These are phyloP conservation scores for Pilatotrama ljubarskyi DNA, from an alignment of 768 basidiomycete species.

Conservation along the genomic window DNA sequence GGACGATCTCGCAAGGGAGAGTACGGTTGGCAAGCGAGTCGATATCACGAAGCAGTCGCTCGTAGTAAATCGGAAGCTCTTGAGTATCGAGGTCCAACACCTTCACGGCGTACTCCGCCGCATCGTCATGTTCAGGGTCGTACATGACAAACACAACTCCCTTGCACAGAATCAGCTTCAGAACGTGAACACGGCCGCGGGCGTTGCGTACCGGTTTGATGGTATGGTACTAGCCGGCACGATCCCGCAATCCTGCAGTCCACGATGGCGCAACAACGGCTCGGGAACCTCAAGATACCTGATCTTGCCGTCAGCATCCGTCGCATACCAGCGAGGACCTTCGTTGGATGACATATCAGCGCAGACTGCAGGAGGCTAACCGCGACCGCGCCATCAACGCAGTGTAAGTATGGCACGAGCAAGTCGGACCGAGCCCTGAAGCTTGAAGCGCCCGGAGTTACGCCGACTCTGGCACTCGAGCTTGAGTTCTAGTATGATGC, in stretches of 20 bases:
- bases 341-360: neutral
- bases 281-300: neutral
- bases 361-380: neutral
- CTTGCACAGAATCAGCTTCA: neutral
- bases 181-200: neutral
- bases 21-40: neutral
- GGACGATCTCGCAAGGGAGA: neutral
- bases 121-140: too few relatives aligned
- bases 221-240: neutral
- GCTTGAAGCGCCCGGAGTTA: too few relatives aligned
- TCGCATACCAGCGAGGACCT: neutral
- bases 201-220: neutral
- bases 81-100: neutral
- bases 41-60: neutral
- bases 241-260: neutral
- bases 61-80: slow-evolving; percentile 1
- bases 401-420: too few relatives aligned
- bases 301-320: neutral
- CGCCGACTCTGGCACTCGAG: too few relatives aligned
- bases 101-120: neutral
- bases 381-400: too few relatives aligned
- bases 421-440: too few relatives aligned
- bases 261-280: neutral
- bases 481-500: too few relatives aligned
- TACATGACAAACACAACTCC: neutral